Evolutionary conservation across 106 monocot species (phyloP).

Genomic region (Apostasia ramifera): DNA sequence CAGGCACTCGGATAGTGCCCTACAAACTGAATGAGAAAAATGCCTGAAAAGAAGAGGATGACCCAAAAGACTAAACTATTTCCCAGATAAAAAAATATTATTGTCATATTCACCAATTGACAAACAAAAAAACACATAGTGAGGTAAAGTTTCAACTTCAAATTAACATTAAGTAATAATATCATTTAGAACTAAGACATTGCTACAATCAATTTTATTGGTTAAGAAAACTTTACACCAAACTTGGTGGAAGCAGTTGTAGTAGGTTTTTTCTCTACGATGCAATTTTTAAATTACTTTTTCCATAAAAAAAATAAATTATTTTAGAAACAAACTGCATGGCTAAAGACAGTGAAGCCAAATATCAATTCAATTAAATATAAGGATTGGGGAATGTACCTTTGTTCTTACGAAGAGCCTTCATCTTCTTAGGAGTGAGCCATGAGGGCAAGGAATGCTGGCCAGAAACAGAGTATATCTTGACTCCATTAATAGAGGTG

Average conservation of each 20-base stretch:
- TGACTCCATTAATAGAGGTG: slow-evolving; percentile 74
- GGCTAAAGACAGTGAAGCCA: neutral
- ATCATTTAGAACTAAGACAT: no score
- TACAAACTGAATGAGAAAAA: no score
- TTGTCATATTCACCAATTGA: no score
- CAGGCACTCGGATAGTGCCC: no score
- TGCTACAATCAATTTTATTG: no score
- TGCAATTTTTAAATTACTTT: neutral
- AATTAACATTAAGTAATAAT: no score
- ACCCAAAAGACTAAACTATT: no score
- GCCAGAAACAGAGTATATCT: slow-evolving; percentile 59
- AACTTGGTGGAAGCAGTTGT: neutral
- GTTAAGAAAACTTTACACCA: neutral
- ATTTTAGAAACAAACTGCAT: neutral
- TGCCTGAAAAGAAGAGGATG: no score
- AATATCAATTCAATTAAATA: neutral
- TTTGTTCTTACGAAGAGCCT: slow-evolving; percentile 66
- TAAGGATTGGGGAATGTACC: slow-evolving; percentile 12
- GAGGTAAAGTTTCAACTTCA: no score
- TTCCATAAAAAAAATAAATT: neutral
- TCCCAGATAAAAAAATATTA: no score
- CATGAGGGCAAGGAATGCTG: slow-evolving; percentile 47
- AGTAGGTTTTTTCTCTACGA: neutral
- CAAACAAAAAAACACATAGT: no score
- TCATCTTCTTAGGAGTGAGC: slow-evolving; percentile 67